Evolutionary conservation across 1,139 yeast species (phyloP).

Genomic region (Schizosaccharomyces versatilis): DNA sequence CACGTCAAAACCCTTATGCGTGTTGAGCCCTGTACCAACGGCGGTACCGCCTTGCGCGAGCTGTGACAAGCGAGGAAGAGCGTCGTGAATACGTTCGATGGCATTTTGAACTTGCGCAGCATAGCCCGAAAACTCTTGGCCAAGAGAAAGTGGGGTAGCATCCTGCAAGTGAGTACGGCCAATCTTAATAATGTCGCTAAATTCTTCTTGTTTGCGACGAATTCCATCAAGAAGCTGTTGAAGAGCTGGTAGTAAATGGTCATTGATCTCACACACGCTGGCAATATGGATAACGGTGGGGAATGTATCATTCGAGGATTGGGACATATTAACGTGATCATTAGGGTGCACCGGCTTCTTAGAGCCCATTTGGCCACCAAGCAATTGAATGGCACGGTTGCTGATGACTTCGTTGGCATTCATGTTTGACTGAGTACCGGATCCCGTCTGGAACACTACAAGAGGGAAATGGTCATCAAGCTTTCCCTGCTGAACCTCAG

Average conservation of each 20-base stretch:
- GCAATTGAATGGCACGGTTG: conserved; percentile 85
- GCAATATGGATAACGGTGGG: conserved; percentile 99
- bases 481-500: conserved; percentile 82
- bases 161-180: conserved; percentile 98
- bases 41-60: conserved; percentile 99
- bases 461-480: conserved; percentile 86
- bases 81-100: conserved; percentile 57
- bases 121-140: conserved; percentile 94
- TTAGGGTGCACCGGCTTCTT: conserved; percentile 92
- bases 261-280: conserved; percentile 70
- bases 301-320: conserved; percentile 89
- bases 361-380: conserved; percentile 81
- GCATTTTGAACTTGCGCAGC: conserved; percentile 84
- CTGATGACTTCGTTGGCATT: conserved; percentile 46
- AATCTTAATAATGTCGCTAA: conserved; percentile 72
- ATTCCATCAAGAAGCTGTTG: conserved; percentile 55
- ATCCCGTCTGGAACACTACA: conserved; percentile 95
- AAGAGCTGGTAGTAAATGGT: conserved; percentile 58
- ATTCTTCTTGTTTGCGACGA: conserved; percentile 57
- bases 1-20: conserved; percentile 69
- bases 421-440: conserved; percentile 97
- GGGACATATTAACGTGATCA: conserved; percentile 96
- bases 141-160: conserved; percentile 92
- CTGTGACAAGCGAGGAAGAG: conserved; percentile 52
- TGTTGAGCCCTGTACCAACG: conserved; percentile 94